A percentile compares a stretch with the other conserved stretches of the same genome.
Conservation (phyloP, 164 flowering plant species). For the Saururus chinensis region DNA sequence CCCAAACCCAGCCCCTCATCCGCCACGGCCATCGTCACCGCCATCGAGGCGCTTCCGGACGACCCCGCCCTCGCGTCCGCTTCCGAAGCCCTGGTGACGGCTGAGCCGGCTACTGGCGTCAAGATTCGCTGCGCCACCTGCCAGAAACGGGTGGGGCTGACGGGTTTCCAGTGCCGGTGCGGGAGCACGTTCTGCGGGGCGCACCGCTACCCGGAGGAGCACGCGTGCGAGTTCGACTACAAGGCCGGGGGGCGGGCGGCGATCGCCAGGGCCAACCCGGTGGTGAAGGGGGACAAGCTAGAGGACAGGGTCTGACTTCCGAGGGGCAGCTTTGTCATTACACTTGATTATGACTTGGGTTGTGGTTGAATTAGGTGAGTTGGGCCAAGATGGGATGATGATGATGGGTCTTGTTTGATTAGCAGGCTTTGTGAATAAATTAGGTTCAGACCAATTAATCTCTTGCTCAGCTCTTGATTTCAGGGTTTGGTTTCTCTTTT, state of each 20-base stretch:
- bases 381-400: too few species aligned
- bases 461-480: too few species aligned
- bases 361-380: not conserved
- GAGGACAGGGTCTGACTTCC: slow-evolving; percentile 8
- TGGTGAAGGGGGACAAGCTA: slow-evolving; percentile 16
- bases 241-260: slow-evolving; percentile 15
- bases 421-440: too few species aligned
- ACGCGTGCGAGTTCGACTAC: slow-evolving; percentile 22
- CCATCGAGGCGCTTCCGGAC: not conserved
- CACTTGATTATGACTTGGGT: not conserved
- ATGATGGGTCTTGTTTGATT: too few species aligned
- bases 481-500: too few species aligned
- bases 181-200: slow-evolving; percentile 19
- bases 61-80: not conserved
- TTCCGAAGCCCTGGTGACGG: not conserved
- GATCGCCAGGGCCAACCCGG: slow-evolving; percentile 20
- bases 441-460: too few species aligned
- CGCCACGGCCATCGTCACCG: not conserved
- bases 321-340: slow-evolving; percentile 3
- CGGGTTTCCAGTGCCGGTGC: slow-evolving; percentile 24
- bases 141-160: slow-evolving; percentile 9
- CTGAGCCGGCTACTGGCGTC: not conserved
- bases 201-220: slow-evolving; percentile 23
- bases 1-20: not conserved
- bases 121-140: slow-evolving; percentile 10